Base-by-base conservation (phyloP, 2,329 filamentous ascomycete genomes). In the Lanzia echinophila region DNA sequence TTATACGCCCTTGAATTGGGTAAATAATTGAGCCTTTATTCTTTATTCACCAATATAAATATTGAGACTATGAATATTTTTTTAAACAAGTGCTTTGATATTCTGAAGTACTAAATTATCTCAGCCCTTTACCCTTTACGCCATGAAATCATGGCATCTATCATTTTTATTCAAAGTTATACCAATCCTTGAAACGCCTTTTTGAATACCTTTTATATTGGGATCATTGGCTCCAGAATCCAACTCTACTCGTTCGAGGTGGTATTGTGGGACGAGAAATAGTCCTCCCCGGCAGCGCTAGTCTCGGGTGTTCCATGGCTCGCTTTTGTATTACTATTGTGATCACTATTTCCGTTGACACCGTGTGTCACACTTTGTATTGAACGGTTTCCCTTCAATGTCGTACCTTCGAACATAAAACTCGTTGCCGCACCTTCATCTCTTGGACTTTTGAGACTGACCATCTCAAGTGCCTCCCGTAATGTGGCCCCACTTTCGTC, bases 401-500 rank as follows among this genome's bases (percentile, higher is more conserved):
- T 64, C 24, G 68, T 63, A 20, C 69, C 67, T 54, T 70, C 66
- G 58, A 71, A 72, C 62, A 72, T 66, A 56, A 72, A 72, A 54
- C 70, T 70, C 19, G 61, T 65, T 13, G 56, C 60, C 42, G 64
- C 65, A 36, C 64, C 64, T 39, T 68, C 63, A 28, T 67, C 62
- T 10, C 62, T 59, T 2, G 70, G 69, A 45, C 66, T 70, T 57
- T 67, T 64, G n/a, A 72, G 68, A 46, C 81, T 78, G 6, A 83
- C 79, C 69, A 82, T 75, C 61, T 82, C 79, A 69, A 95, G 77
- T 2, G 87, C 87, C 62, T 86, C 81, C 51, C 81, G 76, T 47
- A 99, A 75, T 43, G 88, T 92, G 60, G 86, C 83, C 0, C 94
- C 94, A 13, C 84, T 87, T 60, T 89, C 85, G 66, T 99, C 94